A percentile compares a stretch with the other conserved stretches of the same genome.
phyloP scores from a whole-genome alignment of 331 rosid genomes.

The Acacia concinna region DNA sequence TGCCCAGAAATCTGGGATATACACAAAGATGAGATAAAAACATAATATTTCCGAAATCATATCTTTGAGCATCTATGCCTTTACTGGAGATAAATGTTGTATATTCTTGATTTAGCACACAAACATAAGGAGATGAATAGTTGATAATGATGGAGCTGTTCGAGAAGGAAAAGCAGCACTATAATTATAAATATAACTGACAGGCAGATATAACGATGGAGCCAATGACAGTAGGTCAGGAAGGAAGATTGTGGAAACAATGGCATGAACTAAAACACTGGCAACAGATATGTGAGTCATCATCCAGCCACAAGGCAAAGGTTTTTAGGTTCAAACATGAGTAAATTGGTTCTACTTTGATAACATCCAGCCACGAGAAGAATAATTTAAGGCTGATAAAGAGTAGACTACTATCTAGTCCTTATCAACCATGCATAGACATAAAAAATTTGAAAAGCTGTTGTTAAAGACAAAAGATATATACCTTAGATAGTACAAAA shows the following conservation, averaged over 20 bases:
- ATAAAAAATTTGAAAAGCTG: neutral
- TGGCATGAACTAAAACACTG: neutral
- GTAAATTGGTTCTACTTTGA: slow-evolving; percentile 6
- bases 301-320: neutral
- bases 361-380: neutral
- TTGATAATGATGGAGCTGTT: neutral
- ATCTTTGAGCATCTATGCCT: neutral
- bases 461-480: neutral
- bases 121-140: neutral
- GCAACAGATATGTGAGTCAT: neutral
- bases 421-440: slow-evolving; percentile 5
- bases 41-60: neutral
- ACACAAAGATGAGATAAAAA: neutral
- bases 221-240: neutral
- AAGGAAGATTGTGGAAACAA: neutral
- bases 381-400: neutral
- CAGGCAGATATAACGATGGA: neutral
- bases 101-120: neutral
- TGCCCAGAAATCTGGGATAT: neutral
- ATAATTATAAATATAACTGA: neutral
- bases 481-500: neutral
- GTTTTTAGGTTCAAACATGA: neutral
- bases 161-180: neutral
- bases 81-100: neutral
- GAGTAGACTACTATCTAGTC: slow-evolving; percentile 19